Evolutionary conservation across 2,329 filamentous ascomycete species (phyloP), one percentile per base, ranked within the genome.

Genomic region (Penicillium sp.): DNA sequence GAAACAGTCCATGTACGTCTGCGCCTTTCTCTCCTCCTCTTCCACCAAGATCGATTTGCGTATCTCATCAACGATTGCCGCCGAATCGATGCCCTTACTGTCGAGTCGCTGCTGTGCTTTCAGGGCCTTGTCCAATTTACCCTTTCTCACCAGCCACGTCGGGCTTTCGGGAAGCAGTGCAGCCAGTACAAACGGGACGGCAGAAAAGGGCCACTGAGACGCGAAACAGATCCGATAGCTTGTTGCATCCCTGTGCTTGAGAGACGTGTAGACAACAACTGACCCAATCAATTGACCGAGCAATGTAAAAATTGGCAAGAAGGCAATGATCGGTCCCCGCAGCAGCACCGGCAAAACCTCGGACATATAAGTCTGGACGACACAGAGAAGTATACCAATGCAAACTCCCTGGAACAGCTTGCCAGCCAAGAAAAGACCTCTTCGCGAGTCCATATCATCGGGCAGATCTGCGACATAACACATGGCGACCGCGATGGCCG

Each of bases 161-260:
- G 82, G 82, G 10, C 76, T 80, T 60, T 84, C 82, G 0, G 82
- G 82, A 37, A 84, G 74, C 42, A 81, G 51, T n/a, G 78, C 67
- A 0, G 80, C 74, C 12, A 81, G 66, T 14, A 78, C 11, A 14
- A 83, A 68, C 0, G 80, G 77, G 1, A 80, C 63, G 15, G 74
- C 73, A 0, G 78, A 78, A 57, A 83, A 80, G 0, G 76, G 70
- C 79, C 80, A 82, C 59, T 81, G 78, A 0, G 78, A 76, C 1
- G 73, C 79, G 59, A 83, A 78, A 12, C 73, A 75, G n/a, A 77
- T 69, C 2, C 63, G 59, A 42, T 67, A 67, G 1, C 60, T 57
- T 7, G 59, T n/a, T 1, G 59, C 39, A 10, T 58, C 61, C 3
- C 38, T 20, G 17, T 60, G 53, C n/a, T 64, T 60, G 0, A 58